Percentiles rank a stretch among this genome's conserved stretches.
Evolutionary conservation across 805 yeast species (phyloP).

Genomic region (Naumovozyma castellii): DNA sequence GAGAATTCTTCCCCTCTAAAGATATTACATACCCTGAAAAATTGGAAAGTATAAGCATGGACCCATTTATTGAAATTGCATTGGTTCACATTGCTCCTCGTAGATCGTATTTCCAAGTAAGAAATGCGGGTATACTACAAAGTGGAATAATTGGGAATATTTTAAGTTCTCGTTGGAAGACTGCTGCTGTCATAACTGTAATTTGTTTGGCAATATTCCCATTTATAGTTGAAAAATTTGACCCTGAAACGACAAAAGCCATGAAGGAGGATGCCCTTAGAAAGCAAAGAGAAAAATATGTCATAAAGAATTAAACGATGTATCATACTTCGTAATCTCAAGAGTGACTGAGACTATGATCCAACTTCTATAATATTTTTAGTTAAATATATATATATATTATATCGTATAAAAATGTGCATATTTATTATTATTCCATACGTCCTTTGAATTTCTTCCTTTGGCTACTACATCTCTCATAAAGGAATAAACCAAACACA

Average conservation of each 20-base stretch:
- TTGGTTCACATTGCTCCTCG: slow-evolving; percentile 24
- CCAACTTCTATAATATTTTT: neutral
- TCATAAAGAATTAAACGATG: slow-evolving; percentile 2
- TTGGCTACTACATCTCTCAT: slow-evolving; percentile 38
- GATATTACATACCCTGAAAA: slow-evolving; percentile 26
- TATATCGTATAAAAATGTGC: neutral
- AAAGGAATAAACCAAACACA: slow-evolving; percentile 47
- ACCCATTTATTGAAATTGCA: slow-evolving; percentile 18
- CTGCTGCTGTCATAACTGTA: slow-evolving; percentile 25
- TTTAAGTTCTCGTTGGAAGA: slow-evolving; percentile 32
- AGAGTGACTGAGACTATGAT: neutral
- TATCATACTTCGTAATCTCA: neutral
- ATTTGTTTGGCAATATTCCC: slow-evolving; percentile 27
- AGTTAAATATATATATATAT: neutral
- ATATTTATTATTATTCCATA: slow-evolving; percentile 6
- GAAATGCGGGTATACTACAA: slow-evolving; percentile 28
- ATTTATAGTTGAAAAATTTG: slow-evolving; percentile 31
- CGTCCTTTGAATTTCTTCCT: slow-evolving; percentile 8
- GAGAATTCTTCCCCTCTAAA: slow-evolving; percentile 28
- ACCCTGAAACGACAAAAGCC: slow-evolving; percentile 33
- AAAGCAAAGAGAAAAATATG: slow-evolving; percentile 21
- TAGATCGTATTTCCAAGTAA: slow-evolving; percentile 28
- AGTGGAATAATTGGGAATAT: slow-evolving; percentile 33
- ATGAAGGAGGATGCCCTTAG: slow-evolving; percentile 26
- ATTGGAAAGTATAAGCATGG: slow-evolving; percentile 14